Evolutionary conservation across 345 rosid species (phyloP).

Genomic region (Toxicodendron radicans): DNA sequence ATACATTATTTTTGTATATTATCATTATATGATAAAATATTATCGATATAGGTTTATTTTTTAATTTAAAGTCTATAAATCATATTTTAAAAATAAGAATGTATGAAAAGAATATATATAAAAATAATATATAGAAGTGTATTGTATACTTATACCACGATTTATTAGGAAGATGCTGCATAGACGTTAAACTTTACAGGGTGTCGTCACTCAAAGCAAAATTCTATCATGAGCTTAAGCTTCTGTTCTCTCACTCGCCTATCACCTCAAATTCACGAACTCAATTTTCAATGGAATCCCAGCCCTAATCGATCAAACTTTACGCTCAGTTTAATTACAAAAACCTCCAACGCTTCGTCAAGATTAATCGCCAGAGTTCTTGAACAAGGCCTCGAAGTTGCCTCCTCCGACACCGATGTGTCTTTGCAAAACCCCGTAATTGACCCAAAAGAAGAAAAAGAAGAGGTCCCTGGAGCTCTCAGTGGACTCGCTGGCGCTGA

Average conservation of each 20-base stretch:
- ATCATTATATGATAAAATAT: too few relatives aligned
- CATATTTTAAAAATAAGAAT: too few relatives aligned
- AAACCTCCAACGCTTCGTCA: constrained; percentile 16
- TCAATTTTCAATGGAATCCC: constrained; percentile 32
- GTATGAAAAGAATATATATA: too few relatives aligned
- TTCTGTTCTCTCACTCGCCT: constrained; percentile 32
- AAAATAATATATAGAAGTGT: too few relatives aligned
- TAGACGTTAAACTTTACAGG: too few relatives aligned
- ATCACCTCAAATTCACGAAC: constrained; percentile 26
- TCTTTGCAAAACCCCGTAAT: too few relatives aligned
- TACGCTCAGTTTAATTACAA: constrained; percentile 2
- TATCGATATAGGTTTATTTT: too few relatives aligned
- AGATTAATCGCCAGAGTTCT: constrained; percentile 35
- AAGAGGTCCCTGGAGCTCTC: constrained; percentile 31
- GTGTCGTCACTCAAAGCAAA: not conserved
- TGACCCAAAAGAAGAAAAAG: constrained; percentile 24
- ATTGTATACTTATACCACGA: too few relatives aligned
- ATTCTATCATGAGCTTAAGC: constrained; percentile 28
- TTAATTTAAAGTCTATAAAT: too few relatives aligned
- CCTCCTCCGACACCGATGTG: constrained; percentile 14
- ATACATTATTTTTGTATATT: too few relatives aligned
- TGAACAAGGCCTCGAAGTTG: constrained; percentile 43
- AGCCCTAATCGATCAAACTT: constrained; percentile 17
- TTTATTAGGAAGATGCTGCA: too few relatives aligned
- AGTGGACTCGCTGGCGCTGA: constrained; percentile 31